phyloP scores from a whole-genome alignment of 306 rosid genomes.

The Fragaria nilgerrensis region DNA sequence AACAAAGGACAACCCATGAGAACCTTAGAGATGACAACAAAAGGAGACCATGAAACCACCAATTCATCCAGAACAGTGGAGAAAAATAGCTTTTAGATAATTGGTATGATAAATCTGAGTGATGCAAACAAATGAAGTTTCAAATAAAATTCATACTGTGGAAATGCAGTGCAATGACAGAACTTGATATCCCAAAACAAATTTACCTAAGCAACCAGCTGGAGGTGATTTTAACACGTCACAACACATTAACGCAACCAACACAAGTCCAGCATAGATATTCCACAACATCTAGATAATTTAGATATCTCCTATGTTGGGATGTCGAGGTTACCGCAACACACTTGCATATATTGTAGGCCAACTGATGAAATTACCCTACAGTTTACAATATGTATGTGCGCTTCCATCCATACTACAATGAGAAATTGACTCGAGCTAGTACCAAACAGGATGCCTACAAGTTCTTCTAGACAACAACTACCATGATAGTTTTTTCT shows the following conservation, averaged over 20 bases:
- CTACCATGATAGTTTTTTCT: not conserved
- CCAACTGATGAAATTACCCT: not conserved
- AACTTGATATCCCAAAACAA: not conserved
- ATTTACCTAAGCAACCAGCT: not conserved
- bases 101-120: not conserved
- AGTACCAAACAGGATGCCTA: not conserved
- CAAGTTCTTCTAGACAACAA: not conserved
- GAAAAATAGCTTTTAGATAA: not conserved
- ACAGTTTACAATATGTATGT: not conserved
- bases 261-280: not conserved
- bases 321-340: not conserved
- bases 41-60: slow-evolving; percentile 1
- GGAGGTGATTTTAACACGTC: not conserved
- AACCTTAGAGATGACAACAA: not conserved
- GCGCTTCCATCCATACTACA: not conserved
- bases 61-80: not conserved
- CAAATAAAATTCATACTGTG: not conserved
- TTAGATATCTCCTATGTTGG: not conserved
- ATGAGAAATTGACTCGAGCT: not conserved
- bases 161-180: not conserved
- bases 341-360: not conserved
- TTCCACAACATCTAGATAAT: not conserved
- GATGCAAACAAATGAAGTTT: not conserved
- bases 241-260: not conserved
- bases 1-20: not conserved